Evolutionary conservation across 768 basidiomycete genomes (phyloP).

Genomic region (Ramaria sp.): DNA sequence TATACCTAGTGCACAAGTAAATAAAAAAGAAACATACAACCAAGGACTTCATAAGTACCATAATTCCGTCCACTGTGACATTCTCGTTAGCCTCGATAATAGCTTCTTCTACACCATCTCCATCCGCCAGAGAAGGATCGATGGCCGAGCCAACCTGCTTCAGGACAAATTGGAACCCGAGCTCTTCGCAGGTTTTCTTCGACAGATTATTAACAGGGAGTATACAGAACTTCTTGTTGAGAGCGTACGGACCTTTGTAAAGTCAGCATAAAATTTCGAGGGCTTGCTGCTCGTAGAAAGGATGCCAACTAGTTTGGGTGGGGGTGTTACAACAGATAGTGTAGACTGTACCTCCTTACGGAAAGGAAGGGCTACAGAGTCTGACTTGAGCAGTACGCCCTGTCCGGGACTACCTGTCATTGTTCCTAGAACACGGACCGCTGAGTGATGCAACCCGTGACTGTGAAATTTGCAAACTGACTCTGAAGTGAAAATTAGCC

Average conservation of each 20-base stretch:
- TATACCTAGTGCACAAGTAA: slow-evolving; percentile 53
- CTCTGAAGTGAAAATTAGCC: neutral
- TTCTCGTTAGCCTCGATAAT: slow-evolving; percentile 95
- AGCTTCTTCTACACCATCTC: slow-evolving; percentile 90
- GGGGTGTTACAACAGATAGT: slow-evolving; percentile 26
- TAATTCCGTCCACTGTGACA: slow-evolving; percentile 76
- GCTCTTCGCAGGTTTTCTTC: slow-evolving; percentile 72
- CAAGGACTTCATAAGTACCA: slow-evolving; percentile 41
- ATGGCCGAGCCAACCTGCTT: slow-evolving; percentile 57
- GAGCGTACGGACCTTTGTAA: slow-evolving; percentile 39
- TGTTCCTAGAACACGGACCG: no score
- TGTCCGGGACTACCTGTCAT: neutral
- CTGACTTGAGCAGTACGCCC: slow-evolving; percentile 66
- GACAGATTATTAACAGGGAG: neutral
- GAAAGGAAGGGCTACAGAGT: slow-evolving; percentile 61
- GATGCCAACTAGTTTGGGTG: slow-evolving; percentile 83
- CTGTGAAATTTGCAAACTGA: no score
- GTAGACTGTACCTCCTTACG: slow-evolving; percentile 53
- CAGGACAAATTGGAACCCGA: slow-evolving; percentile 83
- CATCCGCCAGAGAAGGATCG: slow-evolving; percentile 42
- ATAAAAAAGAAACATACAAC: neutral
- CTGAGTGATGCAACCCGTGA: no score
- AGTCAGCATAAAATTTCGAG: slow-evolving; percentile 77
- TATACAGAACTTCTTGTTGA: neutral
- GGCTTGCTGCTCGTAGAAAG: slow-evolving; percentile 76